A percentile compares a stretch with the other conserved stretches of the same genome.
phyloP scores from a whole-genome alignment of 2,329 filamentous ascomycete genomes.

The Periconia sp. region DNA sequence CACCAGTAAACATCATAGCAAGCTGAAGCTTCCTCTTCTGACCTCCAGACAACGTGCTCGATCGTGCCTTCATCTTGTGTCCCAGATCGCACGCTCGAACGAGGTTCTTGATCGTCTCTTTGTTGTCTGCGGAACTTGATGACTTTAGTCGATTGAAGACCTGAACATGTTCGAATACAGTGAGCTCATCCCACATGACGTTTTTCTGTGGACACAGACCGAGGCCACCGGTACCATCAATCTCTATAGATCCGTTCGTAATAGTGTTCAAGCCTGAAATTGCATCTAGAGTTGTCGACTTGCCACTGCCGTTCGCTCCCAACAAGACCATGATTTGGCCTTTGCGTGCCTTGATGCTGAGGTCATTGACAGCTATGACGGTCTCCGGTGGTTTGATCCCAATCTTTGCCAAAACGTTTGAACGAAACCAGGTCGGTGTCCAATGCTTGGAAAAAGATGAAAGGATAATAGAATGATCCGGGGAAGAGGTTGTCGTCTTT shows the following conservation, averaged over 20 bases:
- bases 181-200: slow-evolving; percentile 88
- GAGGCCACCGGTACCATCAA: slow-evolving; percentile 78
- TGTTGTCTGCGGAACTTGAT: slow-evolving; percentile 56
- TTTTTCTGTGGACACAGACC: slow-evolving; percentile 94
- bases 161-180: slow-evolving; percentile 80
- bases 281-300: slow-evolving; percentile 86
- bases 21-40: slow-evolving; percentile 93
- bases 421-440: slow-evolving; percentile 66
- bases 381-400: slow-evolving; percentile 61
- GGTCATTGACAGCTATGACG: slow-evolving; percentile 78
- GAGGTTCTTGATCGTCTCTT: slow-evolving; percentile 66
- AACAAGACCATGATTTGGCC: slow-evolving; percentile 87
- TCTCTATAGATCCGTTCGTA: slow-evolving; percentile 76
- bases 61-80: slow-evolving; percentile 72
- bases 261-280: slow-evolving; percentile 83
- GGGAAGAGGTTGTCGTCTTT: slow-evolving; percentile 49
- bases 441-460: slow-evolving; percentile 81
- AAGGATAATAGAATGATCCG: slow-evolving; percentile 68
- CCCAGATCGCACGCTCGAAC: slow-evolving; percentile 75
- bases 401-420: slow-evolving; percentile 53
- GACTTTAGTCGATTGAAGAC: slow-evolving; percentile 87
- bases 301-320: slow-evolving; percentile 89
- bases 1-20: slow-evolving; percentile 94
- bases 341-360: slow-evolving; percentile 73
- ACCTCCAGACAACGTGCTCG: slow-evolving; percentile 83